Evolutionary conservation across 2,329 filamentous ascomycete genomes (phyloP), one percentile per base, ranked within the genome.

Genomic region (Orbilia javanica): DNA sequence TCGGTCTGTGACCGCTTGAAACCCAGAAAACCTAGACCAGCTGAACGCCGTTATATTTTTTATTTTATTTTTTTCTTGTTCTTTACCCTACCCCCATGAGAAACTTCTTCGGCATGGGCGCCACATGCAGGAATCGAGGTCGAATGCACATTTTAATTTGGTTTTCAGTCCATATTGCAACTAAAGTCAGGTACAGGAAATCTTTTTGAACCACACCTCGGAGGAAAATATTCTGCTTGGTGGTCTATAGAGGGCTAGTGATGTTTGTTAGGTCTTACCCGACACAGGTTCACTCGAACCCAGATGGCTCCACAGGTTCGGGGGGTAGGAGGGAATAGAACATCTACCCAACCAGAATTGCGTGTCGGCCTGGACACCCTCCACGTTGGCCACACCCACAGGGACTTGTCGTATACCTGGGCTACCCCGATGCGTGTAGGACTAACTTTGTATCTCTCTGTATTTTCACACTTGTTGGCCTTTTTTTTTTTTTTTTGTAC

Each of bases 311-410:
- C 60, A 76, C 72, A 76, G 65, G 57, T 25, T 25, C 22, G 46
- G 22, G 44, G 46, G 15, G 39, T 34, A 34, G 10, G 42, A 44
- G 46, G 15, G 25, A 69, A 42, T 25, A 53, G 73, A 46, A 64
- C 66, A n/a, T 34, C 50, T 39, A 27, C 62, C 73, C 73, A 78
- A 78, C 66, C 73, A 78, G 53, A 70, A 62, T 72, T 71, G 73
- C 60, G 52, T 78, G 60, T 77, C 66, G 66, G 55, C 52, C 39
- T 55, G 34, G 55, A 60, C 55, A 62, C 62, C 70, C 52, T 73
- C 70, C 70, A 67, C 39, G 53, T 63, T 53, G 69, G 69, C 62
- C 69, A 50, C 68, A 73, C 69, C 53, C 69, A 42, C 46, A 50
- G 50, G 63, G 67, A 65, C 60, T 18, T 65, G 46, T 48, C 4